Evolutionary conservation across 139 green algal species (phyloP).

Genomic region (Chlamydomonas sp.): DNA sequence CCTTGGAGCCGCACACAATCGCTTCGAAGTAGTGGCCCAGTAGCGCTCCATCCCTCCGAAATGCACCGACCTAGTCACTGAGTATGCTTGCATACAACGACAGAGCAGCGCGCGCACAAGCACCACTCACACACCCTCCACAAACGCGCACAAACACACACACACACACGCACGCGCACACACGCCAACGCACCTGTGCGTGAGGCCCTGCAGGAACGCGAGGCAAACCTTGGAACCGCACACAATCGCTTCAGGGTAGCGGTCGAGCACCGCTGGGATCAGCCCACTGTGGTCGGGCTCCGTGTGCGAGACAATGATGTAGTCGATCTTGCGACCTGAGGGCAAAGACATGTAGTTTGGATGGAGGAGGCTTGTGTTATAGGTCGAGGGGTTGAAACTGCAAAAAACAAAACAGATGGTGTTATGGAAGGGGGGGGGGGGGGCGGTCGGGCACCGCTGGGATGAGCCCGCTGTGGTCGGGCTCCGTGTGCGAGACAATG

Average conservation of each 20-base stretch:
- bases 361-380: no score
- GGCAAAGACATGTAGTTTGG: no score
- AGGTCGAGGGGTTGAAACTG: no score
- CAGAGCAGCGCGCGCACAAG: not conserved
- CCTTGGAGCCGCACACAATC: no score
- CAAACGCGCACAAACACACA: not conserved
- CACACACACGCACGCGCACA: slow-evolving; percentile 2
- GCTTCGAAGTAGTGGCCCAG: slow-evolving; percentile 66
- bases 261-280: slow-evolving; percentile 75
- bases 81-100: not conserved
- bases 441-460: no score
- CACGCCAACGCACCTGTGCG: slow-evolving; percentile 38
- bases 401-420: no score
- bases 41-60: no score
- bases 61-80: not conserved
- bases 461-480: slow-evolving; percentile 88
- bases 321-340: slow-evolving; percentile 16
- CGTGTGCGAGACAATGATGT: slow-evolving; percentile 51
- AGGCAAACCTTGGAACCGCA: slow-evolving; percentile 79
- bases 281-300: slow-evolving; percentile 92
- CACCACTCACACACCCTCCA: no score
- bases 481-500: slow-evolving; percentile 72
- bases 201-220: slow-evolving; percentile 56
- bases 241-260: slow-evolving; percentile 73
- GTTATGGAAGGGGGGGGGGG: no score